Conservation (phyloP, 495 filamentous ascomycete species). For the Hyphodiscus hymeniophilus region DNA sequence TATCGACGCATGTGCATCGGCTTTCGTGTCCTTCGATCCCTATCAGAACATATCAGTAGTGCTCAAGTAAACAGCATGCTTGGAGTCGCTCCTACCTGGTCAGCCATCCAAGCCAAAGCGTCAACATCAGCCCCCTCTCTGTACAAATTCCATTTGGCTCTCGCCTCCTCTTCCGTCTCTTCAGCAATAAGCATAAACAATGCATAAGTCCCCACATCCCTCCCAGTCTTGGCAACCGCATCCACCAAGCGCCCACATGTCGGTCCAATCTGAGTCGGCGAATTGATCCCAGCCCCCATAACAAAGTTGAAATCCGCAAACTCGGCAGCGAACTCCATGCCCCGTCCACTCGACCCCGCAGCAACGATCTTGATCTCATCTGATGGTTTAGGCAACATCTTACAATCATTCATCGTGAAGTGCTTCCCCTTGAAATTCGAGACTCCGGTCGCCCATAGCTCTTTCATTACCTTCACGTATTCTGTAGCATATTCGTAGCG, state of each 20-base stretch:
- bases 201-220: constrained; percentile 25
- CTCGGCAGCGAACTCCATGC: constrained; percentile 26
- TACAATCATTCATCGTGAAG: constrained; percentile 29
- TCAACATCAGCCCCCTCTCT: constrained; percentile 24
- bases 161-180: constrained; percentile 25
- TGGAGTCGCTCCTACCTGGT: constrained; percentile 10
- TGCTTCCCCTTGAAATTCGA: constrained; percentile 29
- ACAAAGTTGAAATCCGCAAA: constrained; percentile 27
- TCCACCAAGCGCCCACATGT: constrained; percentile 22
- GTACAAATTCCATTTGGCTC: constrained; percentile 27
- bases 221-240: constrained; percentile 17
- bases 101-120: constrained; percentile 25
- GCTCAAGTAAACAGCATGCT: too few relatives aligned
- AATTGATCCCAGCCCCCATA: constrained; percentile 25
- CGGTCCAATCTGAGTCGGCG: constrained; percentile 19
- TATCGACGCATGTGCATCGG: constrained; percentile 24
- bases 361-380: constrained; percentile 23
- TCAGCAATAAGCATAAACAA: constrained; percentile 29
- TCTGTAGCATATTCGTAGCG: constrained; percentile 29
- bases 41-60: too few relatives aligned
- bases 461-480: constrained; percentile 28
- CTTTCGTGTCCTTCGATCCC: constrained; percentile 23
- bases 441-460: constrained; percentile 25
- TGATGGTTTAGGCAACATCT: constrained; percentile 25
- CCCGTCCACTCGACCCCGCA: constrained; percentile 22